phyloP scores from a whole-genome alignment of 768 basidiomycete genomes.

The Mycena galericulata region DNA sequence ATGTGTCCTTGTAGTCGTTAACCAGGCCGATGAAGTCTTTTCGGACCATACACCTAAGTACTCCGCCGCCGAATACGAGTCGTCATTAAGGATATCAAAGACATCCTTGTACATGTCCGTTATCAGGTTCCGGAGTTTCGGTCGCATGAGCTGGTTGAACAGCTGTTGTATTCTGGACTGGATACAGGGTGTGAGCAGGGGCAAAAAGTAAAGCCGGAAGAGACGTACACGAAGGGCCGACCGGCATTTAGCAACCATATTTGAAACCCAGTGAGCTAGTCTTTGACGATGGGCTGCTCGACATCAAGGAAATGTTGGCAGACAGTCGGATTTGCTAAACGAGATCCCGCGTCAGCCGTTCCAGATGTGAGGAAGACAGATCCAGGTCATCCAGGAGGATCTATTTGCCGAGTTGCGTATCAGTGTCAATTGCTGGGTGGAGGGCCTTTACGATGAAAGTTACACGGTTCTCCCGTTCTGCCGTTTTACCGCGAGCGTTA shows the following conservation, averaged over 20 bases:
- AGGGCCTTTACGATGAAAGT: slow-evolving; percentile 81
- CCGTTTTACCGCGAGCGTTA: slow-evolving; percentile 73
- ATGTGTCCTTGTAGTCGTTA: slow-evolving; percentile 90
- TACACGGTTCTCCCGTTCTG: slow-evolving; percentile 81
- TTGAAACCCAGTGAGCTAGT: slow-evolving; percentile 63
- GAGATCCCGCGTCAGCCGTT: slow-evolving; percentile 80
- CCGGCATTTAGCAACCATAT: slow-evolving; percentile 73
- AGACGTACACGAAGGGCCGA: slow-evolving; percentile 75
- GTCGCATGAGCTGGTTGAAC: slow-evolving; percentile 94
- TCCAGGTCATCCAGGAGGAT: slow-evolving; percentile 95
- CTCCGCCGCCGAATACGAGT: slow-evolving; percentile 84
- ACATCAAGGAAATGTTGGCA: slow-evolving; percentile 74
- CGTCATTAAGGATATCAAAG: slow-evolving; percentile 90
- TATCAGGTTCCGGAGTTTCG: slow-evolving; percentile 85
- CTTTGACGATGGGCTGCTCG: slow-evolving; percentile 65
- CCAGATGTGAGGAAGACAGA: slow-evolving; percentile 89
- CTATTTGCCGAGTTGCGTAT: slow-evolving; percentile 62
- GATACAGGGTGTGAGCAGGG: background rate
- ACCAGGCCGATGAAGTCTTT: slow-evolving; percentile 88
- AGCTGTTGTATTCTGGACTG: slow-evolving; percentile 92
- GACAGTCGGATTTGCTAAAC: slow-evolving; percentile 62
- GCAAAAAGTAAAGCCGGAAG: background rate
- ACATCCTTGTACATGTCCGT: slow-evolving; percentile 92
- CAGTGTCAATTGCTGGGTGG: slow-evolving; percentile 4
- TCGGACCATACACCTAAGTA: slow-evolving; percentile 85